Percentiles rank a stretch among this genome's conserved stretches.
phyloP scores from a whole-genome alignment of 805 yeast genomes.

The Yamadazyma scolyti region DNA sequence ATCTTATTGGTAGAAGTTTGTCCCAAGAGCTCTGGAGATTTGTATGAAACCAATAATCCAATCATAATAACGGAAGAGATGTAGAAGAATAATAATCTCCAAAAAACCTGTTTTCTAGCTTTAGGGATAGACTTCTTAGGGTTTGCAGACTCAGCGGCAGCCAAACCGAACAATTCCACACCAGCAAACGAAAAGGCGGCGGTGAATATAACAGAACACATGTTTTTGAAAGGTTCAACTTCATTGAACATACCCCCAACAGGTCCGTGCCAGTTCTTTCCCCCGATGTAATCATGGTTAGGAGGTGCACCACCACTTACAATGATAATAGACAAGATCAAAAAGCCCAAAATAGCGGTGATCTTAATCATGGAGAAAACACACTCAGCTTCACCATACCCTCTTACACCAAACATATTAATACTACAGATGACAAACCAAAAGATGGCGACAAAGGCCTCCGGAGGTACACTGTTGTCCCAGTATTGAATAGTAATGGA shows the following conservation, averaged over 20 bases:
- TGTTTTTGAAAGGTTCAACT: constrained; percentile 51
- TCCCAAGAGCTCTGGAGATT: constrained; percentile 16
- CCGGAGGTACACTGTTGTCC: constrained; percentile 37
- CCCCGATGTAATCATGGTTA: constrained; percentile 56
- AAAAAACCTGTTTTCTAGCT: constrained; percentile 63
- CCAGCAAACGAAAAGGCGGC: constrained; percentile 67
- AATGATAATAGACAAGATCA: constrained; percentile 51
- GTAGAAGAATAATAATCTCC: constrained; percentile 61
- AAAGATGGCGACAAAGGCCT: constrained; percentile 55
- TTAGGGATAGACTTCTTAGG: constrained; percentile 59
- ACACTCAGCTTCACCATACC: constrained; percentile 70
- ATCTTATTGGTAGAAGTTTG: constrained; percentile 11
- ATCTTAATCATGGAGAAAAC: constrained; percentile 53
- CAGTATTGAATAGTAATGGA: constrained; percentile 30
- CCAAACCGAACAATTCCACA: constrained; percentile 61
- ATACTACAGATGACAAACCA: constrained; percentile 47
- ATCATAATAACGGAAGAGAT: constrained; percentile 49
- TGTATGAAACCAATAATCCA: constrained; percentile 50
- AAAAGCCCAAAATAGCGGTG: constrained; percentile 56
- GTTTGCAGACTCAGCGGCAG: constrained; percentile 64
- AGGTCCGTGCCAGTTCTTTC: constrained; percentile 54
- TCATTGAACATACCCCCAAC: constrained; percentile 44
- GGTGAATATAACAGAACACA: constrained; percentile 55
- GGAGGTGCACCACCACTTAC: constrained; percentile 61
- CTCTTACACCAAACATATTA: constrained; percentile 60